phyloP scores from a whole-genome alignment of 169 alveolate species.

The Babesia bovis region DNA sequence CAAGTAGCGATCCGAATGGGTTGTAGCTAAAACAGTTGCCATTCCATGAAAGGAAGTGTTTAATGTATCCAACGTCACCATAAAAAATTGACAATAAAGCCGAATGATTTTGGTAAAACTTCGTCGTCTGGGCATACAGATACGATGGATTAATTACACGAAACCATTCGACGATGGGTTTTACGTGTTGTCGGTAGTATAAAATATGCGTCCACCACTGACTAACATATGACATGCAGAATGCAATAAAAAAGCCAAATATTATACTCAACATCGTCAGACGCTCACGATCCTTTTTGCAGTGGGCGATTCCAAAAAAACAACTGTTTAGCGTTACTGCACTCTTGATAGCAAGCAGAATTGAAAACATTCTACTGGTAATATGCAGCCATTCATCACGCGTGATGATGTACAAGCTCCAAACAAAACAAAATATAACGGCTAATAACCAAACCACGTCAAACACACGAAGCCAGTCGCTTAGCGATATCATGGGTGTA shows the following conservation, averaged over 20 bases:
- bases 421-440: neutral
- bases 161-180: constrained; percentile 14
- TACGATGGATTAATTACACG: constrained; percentile 13
- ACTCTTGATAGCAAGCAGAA: constrained; percentile 8
- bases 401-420: neutral
- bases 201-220: constrained; percentile 59
- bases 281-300: neutral
- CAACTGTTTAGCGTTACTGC: neutral
- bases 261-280: constrained; percentile 9
- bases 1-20: constrained; percentile 11
- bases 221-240: constrained; percentile 44
- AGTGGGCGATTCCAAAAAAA: neutral
- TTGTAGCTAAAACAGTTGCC: constrained; percentile 1
- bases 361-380: neutral
- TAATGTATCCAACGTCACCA: constrained; percentile 5
- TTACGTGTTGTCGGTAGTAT: constrained; percentile 27
- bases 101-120: neutral
- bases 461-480: neutral
- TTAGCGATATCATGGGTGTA: neutral
- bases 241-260: constrained; percentile 26
- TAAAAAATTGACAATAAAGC: neutral
- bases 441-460: constrained; percentile 1
- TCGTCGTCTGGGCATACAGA: neutral
- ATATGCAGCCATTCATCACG: neutral
- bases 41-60: neutral